Percentiles rank a stretch among this genome's conserved stretches.
phyloP scores from a whole-genome alignment of 176 grass and related monocot species.

The Pontederia paniculata region DNA sequence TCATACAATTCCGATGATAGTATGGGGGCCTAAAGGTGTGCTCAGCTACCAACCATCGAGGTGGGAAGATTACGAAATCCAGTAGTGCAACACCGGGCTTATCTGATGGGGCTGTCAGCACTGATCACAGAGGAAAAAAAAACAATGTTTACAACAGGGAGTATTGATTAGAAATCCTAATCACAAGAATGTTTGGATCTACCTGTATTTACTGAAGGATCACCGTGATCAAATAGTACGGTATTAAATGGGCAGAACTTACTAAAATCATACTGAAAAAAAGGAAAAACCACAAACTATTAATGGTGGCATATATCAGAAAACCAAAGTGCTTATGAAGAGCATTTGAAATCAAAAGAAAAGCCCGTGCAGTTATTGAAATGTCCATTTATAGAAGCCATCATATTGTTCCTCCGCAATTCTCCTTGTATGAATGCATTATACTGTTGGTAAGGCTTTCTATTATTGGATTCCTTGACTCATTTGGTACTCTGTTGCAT shows the following conservation, averaged over 20 bases:
- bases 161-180: too few species aligned
- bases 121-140: slow-evolving; percentile 24
- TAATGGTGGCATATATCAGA: not conserved
- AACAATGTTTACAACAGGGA: too few species aligned
- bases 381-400: not conserved
- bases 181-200: too few species aligned
- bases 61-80: slow-evolving; percentile 92
- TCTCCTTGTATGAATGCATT: too few species aligned
- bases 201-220: slow-evolving; percentile 94
- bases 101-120: slow-evolving; percentile 71
- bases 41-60: slow-evolving; percentile 81
- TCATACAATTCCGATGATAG: slow-evolving; percentile 97
- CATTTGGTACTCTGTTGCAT: too few species aligned
- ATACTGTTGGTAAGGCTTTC: too few species aligned
- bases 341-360: slow-evolving; percentile 1
- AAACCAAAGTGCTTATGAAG: not conserved
- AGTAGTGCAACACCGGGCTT: slow-evolving; percentile 77
- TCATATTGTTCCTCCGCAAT: too few species aligned
- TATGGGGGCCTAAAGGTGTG: slow-evolving; percentile 87
- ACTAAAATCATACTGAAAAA: slow-evolving; percentile 73
- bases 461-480: too few species aligned
- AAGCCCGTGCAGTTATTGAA: not conserved
- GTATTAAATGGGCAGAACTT: slow-evolving; percentile 94
- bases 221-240: slow-evolving; percentile 69
- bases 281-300: slow-evolving; percentile 4